phyloP scores from a whole-genome alignment of 805 yeast species.

The Metschnikowia santaceciliae region DNA sequence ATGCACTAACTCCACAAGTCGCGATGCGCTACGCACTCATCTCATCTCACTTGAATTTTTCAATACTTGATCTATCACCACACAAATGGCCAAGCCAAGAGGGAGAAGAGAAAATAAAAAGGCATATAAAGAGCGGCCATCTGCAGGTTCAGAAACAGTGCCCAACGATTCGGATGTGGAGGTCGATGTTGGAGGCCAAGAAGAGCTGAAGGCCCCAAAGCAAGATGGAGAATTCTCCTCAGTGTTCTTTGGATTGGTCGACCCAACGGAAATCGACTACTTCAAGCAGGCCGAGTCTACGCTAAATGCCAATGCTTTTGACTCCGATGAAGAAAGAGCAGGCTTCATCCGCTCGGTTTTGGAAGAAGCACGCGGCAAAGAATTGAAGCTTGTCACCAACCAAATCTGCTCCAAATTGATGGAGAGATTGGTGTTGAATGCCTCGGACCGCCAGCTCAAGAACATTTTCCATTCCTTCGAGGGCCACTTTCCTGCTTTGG shows the following conservation, averaged over 20 bases:
- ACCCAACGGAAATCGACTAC: constrained; percentile 79
- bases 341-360: constrained; percentile 75
- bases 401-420: constrained; percentile 91
- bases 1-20: constrained; percentile 2
- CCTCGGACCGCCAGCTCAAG: constrained; percentile 62
- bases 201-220: constrained; percentile 9
- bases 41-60: constrained; percentile 9
- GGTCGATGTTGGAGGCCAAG: constrained; percentile 6
- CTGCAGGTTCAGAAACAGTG: constrained; percentile 4
- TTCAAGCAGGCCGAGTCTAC: constrained; percentile 91
- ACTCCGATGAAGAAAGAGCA: constrained; percentile 61
- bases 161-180: constrained; percentile 1
- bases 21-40: constrained; percentile 3
- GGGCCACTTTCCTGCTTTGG: constrained; percentile 71
- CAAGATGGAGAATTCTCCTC: constrained; percentile 18
- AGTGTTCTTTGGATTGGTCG: constrained; percentile 83
- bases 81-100: constrained; percentile 29
- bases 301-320: constrained; percentile 75
- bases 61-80: background rate
- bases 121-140: constrained; percentile 20
- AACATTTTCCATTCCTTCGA: constrained; percentile 60
- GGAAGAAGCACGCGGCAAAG: constrained; percentile 85
- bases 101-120: constrained; percentile 41
- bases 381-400: constrained; percentile 85
- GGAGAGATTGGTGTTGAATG: constrained; percentile 75